Evolutionary conservation across 1,139 yeast genomes (phyloP), one percentile per base, ranked within the genome.

Genomic region (Yamadazyma mexicana): DNA sequence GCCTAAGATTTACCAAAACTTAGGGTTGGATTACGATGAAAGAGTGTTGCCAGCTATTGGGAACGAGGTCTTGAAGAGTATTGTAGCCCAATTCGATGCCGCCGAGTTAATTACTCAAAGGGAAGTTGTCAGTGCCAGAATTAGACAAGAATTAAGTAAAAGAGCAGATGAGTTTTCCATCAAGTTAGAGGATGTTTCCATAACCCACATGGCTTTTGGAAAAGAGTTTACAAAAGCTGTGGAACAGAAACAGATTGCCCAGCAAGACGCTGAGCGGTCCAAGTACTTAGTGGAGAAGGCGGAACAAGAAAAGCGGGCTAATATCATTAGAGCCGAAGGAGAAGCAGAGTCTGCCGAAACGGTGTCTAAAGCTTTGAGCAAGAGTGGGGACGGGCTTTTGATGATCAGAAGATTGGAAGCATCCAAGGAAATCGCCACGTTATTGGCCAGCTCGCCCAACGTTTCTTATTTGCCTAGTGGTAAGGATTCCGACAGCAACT

Each of bases 301-400:
- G 4, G 98, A 92, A 64, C 99, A 94, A 66, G 98, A 92, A 65
- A 81, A 95, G 62, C 91, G 84, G 62, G 98, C 98, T 4, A 75
- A 87, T 40, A 89, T 94, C 54, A 92, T 92, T 50, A 81, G 98
- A 54, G 99, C 99, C 18, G 98, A 94, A 66, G 99, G 98, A 66
- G 99, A 94, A 68, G 98, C 98, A 32, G 98, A 94, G 65, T 88
- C 96, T 42, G 99, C 98, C 6, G 98, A 92, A 47, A 82, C 84
- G 45, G 95, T 94, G 49, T 88, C 97, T 35, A 88, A 83, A 66
- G 98, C 98, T 3, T 77, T 94, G 54, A 81, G 83, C 39, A 89
- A 89, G 70, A 92, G 96, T 25, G 98, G 98, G 61, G 98, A 94
- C 59, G 98, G 98, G 51, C 75, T 94, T 54, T 75, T 94, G 61